Evolutionary conservation across 1,284 basidiomycete genomes (phyloP), one percentile per base, ranked within the genome.

Genomic region (Flammula alnicola): DNA sequence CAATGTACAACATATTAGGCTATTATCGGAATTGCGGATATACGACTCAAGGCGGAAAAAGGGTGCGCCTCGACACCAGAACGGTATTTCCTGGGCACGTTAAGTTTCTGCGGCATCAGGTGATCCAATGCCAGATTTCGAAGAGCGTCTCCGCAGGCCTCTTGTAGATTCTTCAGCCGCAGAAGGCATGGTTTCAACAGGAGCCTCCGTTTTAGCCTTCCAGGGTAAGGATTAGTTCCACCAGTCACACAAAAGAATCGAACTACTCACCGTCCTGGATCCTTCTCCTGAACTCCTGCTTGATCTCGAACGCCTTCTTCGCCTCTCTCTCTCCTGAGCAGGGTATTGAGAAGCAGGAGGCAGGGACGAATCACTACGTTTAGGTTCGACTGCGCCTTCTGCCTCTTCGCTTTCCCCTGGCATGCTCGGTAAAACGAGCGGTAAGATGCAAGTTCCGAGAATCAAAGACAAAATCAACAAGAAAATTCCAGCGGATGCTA

Each of bases 361-460:
- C 39, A 44, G 22, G 12, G 44, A 25, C 23, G 44, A 49, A 33
- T 49, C 31, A 7, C 8, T 17, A n/a, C 8, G 11, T 41, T 29
- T 32, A 33, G 37, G 17, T 39, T 45, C 44, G 11, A 8, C 25
- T 39, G 49, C 44, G 17, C 23, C 30, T 30, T 55, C 52, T 9
- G 17, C 12, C 11, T 58, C 48, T 20, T 44, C 55, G 7, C 37
- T 30, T 9, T 61, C 57, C 31, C 46, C 25, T 36, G 54, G 22
- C 26, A 42, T 48, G 46, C 48, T 46, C 25, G 58, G 68, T 23
- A 76, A 63, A 31, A 79, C 64, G 2, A 71, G 67, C 10, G 81
- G 80, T 5, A 84, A 64, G 39, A 81, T 70, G 58, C 80, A 88
- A 5, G 73, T 73, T 2, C 73, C 78, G 27, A 84, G 63, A 10